Percentiles rank a stretch among this genome's conserved stretches.
Conservation (phyloP, 306 rosid species). For the Glycine soja region DNA sequence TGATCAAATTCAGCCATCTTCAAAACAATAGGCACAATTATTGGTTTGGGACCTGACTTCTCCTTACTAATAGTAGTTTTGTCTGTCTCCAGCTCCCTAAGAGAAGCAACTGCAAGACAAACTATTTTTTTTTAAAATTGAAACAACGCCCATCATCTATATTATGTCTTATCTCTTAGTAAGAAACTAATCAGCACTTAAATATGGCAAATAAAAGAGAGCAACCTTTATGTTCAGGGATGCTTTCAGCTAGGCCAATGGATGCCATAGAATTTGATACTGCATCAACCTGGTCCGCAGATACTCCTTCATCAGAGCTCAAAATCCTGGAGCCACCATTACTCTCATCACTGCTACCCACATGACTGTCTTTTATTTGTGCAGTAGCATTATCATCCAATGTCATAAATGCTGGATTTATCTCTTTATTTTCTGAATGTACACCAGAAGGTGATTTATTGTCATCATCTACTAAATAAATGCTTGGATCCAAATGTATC, state of each 20-base stretch:
- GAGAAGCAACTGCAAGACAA: slow-evolving; percentile 63
- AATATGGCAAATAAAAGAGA: slow-evolving; percentile 29
- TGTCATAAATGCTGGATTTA: slow-evolving; percentile 48
- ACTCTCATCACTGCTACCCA: slow-evolving; percentile 45
- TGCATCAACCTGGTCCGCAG: slow-evolving; percentile 53
- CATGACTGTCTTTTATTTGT: slow-evolving; percentile 50
- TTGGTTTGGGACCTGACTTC: slow-evolving; percentile 81
- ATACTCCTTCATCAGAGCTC: slow-evolving; percentile 50
- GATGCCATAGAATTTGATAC: slow-evolving; percentile 59
- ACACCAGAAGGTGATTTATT: slow-evolving; percentile 60
- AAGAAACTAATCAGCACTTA: slow-evolving; percentile 34
- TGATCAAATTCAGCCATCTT: slow-evolving; percentile 99
- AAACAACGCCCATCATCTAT: slow-evolving; percentile 19
- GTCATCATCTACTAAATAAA: slow-evolving; percentile 92
- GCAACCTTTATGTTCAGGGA: slow-evolving; percentile 61
- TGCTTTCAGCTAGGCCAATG: slow-evolving; percentile 50
- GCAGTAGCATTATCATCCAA: slow-evolving; percentile 54
- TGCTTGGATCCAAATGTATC: slow-evolving; percentile 96
- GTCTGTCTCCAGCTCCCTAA: slow-evolving; percentile 53
- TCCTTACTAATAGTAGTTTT: slow-evolving; percentile 57
- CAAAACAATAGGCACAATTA: slow-evolving; percentile 85
- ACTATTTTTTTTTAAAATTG: slow-evolving; percentile 28
- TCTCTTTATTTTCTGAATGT: slow-evolving; percentile 57
- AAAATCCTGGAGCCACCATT: slow-evolving; percentile 44
- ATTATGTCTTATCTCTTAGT: slow-evolving; percentile 26